These are phyloP conservation scores for Lepidium africanum DNA, from an alignment of 345 rosid species.

Conservation along the genomic window DNA sequence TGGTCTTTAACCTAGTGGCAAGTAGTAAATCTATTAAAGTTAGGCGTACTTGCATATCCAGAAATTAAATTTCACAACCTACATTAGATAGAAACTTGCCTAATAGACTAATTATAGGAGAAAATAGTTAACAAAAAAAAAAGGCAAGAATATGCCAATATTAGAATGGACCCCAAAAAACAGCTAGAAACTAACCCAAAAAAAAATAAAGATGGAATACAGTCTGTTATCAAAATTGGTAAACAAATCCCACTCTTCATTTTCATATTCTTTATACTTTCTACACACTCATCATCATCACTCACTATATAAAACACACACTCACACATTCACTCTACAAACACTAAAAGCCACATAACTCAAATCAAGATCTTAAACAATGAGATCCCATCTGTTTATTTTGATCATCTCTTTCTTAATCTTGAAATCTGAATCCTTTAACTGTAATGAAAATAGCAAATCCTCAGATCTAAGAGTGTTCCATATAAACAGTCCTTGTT, in stretches of 20 bases:
- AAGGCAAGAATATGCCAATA: constrained; percentile 19
- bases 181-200: background rate
- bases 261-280: constrained; percentile 5
- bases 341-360: background rate
- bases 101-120: too few relatives aligned
- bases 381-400: constrained; percentile 24
- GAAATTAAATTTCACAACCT: too few relatives aligned
- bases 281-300: constrained; percentile 12
- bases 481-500: constrained; percentile 70
- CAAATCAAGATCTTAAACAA: constrained; percentile 27
- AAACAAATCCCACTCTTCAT: constrained; percentile 15
- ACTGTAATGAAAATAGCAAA: constrained; percentile 42
- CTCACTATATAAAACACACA: constrained; percentile 24
- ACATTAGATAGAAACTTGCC: too few relatives aligned
- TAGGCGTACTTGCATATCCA: too few relatives aligned
- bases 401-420: constrained; percentile 23
- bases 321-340: constrained; percentile 9
- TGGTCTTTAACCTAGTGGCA: too few relatives aligned
- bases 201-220: constrained; percentile 44
- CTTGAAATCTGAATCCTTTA: constrained; percentile 27
- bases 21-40: too few relatives aligned
- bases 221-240: constrained; percentile 37
- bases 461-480: constrained; percentile 67
- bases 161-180: constrained; percentile 7
- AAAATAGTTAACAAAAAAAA: too few relatives aligned